Base-by-base conservation (phyloP, 176 grass and related monocot species). In the Ampelocalamus luodianensis region DNA sequence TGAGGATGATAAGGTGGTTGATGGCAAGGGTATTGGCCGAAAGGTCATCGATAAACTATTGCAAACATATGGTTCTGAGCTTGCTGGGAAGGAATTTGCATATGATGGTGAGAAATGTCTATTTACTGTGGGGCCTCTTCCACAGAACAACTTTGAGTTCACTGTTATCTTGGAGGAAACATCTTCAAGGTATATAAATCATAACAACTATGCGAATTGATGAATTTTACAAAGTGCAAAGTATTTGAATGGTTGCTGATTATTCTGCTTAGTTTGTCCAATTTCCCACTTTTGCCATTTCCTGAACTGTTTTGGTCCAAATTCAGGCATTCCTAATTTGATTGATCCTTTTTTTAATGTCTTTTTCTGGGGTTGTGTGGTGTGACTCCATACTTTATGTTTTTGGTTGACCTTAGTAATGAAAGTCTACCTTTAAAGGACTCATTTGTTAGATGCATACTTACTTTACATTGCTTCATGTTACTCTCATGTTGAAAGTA, bases 21-120 rank as follows among this genome's bases (percentile, higher is more conserved):
- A 89, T 15, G 86, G 88, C 76, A 97, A 95, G 79, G 87, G 87
- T 65, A 87, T 91, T 44, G 85, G 93, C 8, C 79, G 91, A 78
- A 93, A 93, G 56, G 66, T 97, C 50, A 84, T 97, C 37, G 90
- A 95, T 64, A 97, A 91, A 73, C 46, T 97, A 61, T 76, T 90
- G 72, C 90, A 94, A 49, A 94, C 87, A 71, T 97, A 97, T 34
- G 76, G 88, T 81, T 91, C 90, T 72, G 95, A 97, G 64, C 85
- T 97, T 91, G 82, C 67, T 27, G 90, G 90, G 63, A 97, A 97
- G 79, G 84, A 90, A 40, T 95, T 97, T 87, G 95, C 89, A 45
- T 97, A 93, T 50, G 95, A 97, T 87, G 95, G 95, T 32, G 92
- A 94, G 59, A 97, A 95, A 83, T 93, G 85, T 65, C 76, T 97